Conservation (phyloP, 1,284 basidiomycete species). For the Hymenochaete sp. region DNA sequence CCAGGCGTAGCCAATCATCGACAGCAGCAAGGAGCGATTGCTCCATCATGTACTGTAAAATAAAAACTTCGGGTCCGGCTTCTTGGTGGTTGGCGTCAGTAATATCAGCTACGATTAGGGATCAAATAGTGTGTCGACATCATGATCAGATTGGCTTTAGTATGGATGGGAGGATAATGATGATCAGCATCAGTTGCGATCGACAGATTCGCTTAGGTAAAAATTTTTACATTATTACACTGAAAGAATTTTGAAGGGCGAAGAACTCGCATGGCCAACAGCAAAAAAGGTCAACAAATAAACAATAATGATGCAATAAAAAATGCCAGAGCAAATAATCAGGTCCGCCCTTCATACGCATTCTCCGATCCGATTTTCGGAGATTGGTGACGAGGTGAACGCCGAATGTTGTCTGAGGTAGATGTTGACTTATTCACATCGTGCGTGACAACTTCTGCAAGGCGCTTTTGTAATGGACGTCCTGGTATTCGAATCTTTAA, state of each 20-base stretch:
- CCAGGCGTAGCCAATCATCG: slow-evolving; percentile 47
- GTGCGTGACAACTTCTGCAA: not conserved
- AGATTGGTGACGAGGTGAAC: slow-evolving; percentile 9
- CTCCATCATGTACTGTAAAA: slow-evolving; percentile 16
- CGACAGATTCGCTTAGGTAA: not conserved
- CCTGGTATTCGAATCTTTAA: slow-evolving; percentile 17
- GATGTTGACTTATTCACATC: not conserved
- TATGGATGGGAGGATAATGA: not conserved
- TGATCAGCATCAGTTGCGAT: too few relatives aligned
- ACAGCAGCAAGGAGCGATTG: slow-evolving; percentile 37
- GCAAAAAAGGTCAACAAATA: slow-evolving; percentile 1
- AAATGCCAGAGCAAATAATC: not conserved
- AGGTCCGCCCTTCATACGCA: slow-evolving; percentile 1
- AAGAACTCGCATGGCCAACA: too few relatives aligned
- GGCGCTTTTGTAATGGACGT: slow-evolving; percentile 7
- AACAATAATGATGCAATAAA: too few relatives aligned
- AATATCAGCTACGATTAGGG: too few relatives aligned
- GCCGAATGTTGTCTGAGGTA: not conserved
- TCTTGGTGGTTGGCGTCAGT: too few relatives aligned
- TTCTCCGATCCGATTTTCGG: slow-evolving; percentile 7
- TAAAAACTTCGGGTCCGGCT: too few relatives aligned
- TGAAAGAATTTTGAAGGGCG: not conserved
- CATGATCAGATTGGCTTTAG: not conserved
- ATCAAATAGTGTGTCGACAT: too few relatives aligned
- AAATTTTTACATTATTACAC: not conserved